Conservation (phyloP, 331 rosid species). For the Acacia concinna region DNA sequence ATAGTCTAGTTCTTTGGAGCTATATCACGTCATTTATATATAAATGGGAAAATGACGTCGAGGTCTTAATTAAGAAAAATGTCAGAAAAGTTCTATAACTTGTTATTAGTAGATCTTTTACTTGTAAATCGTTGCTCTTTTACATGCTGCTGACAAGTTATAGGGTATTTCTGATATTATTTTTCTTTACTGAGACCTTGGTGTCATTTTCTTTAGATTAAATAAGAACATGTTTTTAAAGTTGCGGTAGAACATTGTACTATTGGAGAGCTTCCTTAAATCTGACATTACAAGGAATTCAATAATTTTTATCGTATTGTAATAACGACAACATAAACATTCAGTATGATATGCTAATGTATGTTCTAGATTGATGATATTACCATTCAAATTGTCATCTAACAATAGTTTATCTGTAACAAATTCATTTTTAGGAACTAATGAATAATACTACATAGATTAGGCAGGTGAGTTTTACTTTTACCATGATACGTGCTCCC, state of each 20-base stretch:
- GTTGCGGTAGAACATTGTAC: not conserved
- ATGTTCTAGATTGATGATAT: not conserved
- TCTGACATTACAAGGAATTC: not conserved
- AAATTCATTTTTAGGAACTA: not conserved
- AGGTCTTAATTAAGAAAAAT: no score
- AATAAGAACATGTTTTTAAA: not conserved
- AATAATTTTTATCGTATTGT: not conserved
- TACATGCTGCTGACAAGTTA: no score
- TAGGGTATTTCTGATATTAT: no score
- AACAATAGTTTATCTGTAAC: not conserved
- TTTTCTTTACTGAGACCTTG: no score
- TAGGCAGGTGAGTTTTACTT: not conserved
- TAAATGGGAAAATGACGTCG: no score
- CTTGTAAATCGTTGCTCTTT: no score
- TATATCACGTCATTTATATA: not conserved
- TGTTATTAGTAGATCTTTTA: no score
- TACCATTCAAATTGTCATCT: not conserved
- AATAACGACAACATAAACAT: not conserved
- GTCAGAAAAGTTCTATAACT: no score
- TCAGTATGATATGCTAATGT: not conserved
- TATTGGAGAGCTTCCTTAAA: no score
- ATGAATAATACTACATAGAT: not conserved
- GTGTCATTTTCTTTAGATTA: no score
- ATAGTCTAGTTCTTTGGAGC: not conserved
- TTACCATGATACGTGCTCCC: not conserved